phyloP scores from a whole-genome alignment of 1,139 yeast species.

The Kodamaea sp. region DNA sequence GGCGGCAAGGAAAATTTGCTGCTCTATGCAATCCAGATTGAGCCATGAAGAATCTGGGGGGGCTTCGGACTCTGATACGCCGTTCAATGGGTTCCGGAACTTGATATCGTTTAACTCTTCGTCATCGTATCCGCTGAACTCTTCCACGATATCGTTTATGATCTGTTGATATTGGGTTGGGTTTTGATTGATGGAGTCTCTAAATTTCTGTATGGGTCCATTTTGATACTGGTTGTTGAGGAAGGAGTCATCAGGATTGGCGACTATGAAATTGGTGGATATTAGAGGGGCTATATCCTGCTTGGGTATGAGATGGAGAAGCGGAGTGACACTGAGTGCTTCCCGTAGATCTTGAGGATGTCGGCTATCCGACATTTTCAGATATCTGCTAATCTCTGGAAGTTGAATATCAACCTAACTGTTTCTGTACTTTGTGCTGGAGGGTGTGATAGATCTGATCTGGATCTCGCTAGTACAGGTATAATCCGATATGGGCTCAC shows the following conservation, averaged over 20 bases:
- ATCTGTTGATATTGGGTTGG: slow-evolving; percentile 15
- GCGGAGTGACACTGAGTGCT: slow-evolving; percentile 30
- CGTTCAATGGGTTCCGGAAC: slow-evolving; percentile 8
- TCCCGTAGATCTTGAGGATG: slow-evolving; percentile 22
- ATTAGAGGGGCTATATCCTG: slow-evolving; percentile 28
- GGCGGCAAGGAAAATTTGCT: slow-evolving; percentile 6
- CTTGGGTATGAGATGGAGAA: slow-evolving; percentile 31
- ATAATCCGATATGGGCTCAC: no score
- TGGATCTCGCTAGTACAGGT: no score
- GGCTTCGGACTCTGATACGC: neutral
- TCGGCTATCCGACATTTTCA: slow-evolving; percentile 1
- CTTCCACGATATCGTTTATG: slow-evolving; percentile 19
- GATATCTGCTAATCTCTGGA: no score
- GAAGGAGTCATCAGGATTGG: slow-evolving; percentile 10
- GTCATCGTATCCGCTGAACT: slow-evolving; percentile 16
- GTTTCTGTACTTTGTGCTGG: no score
- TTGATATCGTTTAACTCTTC: slow-evolving; percentile 17
- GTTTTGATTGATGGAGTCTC: slow-evolving; percentile 14
- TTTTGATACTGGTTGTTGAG: neutral
- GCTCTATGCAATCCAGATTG: no score
- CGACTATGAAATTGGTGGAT: slow-evolving; percentile 11
- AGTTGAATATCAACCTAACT: no score
- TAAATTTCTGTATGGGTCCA: slow-evolving; percentile 3
- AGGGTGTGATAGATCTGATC: no score
- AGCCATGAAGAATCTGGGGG: no score